phyloP scores from a whole-genome alignment of 139 green algal species.

The Medakamo hakoo region DNA sequence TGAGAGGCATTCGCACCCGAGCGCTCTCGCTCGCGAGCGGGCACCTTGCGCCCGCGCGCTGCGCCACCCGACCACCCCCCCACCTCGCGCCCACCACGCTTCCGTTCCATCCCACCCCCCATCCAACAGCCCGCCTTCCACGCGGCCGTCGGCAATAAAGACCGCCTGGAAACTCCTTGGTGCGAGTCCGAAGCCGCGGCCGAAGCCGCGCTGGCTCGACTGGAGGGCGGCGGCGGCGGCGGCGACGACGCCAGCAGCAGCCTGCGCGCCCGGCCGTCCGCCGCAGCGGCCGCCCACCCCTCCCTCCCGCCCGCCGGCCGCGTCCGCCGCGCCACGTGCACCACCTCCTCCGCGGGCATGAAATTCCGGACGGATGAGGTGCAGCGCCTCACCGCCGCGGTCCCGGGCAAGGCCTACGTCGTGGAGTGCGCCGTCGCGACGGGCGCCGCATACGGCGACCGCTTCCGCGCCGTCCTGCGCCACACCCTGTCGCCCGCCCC shows the following conservation, averaged over 20 bases:
- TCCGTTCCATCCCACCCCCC: too few species aligned
- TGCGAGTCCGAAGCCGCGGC: background rate
- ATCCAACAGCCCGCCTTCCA: too few species aligned
- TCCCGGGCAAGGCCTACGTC: constrained; percentile 7
- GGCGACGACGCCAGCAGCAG: too few species aligned
- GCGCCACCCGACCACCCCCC: too few species aligned
- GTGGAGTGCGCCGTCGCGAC: constrained; percentile 21
- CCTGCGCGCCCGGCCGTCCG: too few species aligned
- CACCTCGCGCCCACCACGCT: too few species aligned
- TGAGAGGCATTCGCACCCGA: too few species aligned
- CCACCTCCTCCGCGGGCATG: background rate
- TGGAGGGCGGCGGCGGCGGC: too few species aligned
- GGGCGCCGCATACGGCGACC: constrained; percentile 30
- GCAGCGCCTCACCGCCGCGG: constrained; percentile 5
- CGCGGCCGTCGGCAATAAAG: too few species aligned
- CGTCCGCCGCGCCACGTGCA: background rate
- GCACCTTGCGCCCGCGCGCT: too few species aligned
- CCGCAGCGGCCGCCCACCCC: background rate
- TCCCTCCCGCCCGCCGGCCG: background rate
- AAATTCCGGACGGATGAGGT: constrained; percentile 26
- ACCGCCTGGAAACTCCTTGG: background rate
- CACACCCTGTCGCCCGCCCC: background rate
- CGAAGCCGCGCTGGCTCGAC: background rate
- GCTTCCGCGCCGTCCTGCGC: constrained; percentile 15
- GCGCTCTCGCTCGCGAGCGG: too few species aligned